Percentiles rank a stretch among this genome's conserved stretches.
These are phyloP conservation scores for Guillardia theta DNA, from an alignment of 78 protist genomes.

Conservation along the genomic window DNA sequence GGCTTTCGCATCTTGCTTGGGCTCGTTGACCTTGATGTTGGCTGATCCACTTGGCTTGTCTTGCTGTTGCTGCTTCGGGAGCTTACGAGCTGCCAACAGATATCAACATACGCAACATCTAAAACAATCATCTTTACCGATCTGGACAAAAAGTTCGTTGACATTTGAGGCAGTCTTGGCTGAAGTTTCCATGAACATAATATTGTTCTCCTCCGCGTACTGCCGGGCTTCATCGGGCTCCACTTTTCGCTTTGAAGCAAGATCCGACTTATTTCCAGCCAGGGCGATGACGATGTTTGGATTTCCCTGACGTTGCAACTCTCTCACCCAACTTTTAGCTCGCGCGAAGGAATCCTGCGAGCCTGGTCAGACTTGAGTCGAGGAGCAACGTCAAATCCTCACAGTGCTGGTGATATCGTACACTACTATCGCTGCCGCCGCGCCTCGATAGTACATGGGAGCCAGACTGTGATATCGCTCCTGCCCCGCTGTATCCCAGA, in stretches of 20 bases:
- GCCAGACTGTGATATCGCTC: constrained; percentile 88
- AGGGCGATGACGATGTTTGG: constrained; percentile 93
- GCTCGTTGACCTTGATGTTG: no score
- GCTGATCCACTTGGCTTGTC: no score
- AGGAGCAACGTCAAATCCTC: background rate
- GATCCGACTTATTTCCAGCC: constrained; percentile 97
- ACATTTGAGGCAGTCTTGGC: constrained; percentile 91
- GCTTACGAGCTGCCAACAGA: background rate
- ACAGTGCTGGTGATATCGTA: constrained; percentile 82
- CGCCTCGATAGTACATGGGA: constrained; percentile 96
- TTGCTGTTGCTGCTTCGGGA: constrained; percentile 34
- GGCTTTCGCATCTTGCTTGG: no score
- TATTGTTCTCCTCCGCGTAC: constrained; percentile 58
- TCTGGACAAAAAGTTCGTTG: constrained; percentile 85
- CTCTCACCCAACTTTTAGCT: constrained; percentile 94
- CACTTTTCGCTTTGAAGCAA: constrained; percentile 76
- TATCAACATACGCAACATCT: background rate
- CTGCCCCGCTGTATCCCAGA: constrained; percentile 90
- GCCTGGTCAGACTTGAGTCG: no score
- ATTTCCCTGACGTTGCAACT: constrained; percentile 93
- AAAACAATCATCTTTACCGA: background rate
- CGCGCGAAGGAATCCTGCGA: constrained; percentile 74
- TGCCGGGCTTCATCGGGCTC: constrained; percentile 36
- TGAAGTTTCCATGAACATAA: constrained; percentile 88
- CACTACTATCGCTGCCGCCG: constrained; percentile 93